These are phyloP conservation scores for Rubroshorea leprosula DNA, from an alignment of 345 rosid genomes.

Conservation along the genomic window DNA sequence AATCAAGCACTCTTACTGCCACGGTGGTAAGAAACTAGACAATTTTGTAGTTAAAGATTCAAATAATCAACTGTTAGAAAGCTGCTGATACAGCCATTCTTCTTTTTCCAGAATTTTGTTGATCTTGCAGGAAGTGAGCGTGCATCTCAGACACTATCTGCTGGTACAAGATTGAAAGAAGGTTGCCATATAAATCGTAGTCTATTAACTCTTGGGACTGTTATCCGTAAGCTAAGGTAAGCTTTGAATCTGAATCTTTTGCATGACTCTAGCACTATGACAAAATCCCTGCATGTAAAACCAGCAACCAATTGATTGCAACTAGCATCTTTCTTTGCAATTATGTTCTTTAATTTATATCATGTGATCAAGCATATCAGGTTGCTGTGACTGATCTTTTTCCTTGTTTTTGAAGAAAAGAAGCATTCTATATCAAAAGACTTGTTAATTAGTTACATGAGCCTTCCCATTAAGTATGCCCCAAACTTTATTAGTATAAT, in stretches of 20 bases:
- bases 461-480: too few relatives aligned
- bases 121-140: constrained; percentile 99
- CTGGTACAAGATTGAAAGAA: constrained; percentile 86
- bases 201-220: constrained; percentile 88
- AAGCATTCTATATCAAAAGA: background rate
- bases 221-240: constrained; percentile 91
- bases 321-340: background rate
- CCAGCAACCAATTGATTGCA: background rate
- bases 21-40: constrained; percentile 50
- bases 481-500: too few relatives aligned
- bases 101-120: constrained; percentile 56
- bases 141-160: constrained; percentile 86
- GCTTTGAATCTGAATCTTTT: constrained; percentile 12
- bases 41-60: constrained; percentile 6
- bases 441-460: too few relatives aligned
- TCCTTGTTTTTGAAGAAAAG: constrained; percentile 1
- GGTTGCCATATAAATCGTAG: constrained; percentile 96
- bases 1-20: constrained; percentile 71
- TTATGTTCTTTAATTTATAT: too few relatives aligned
- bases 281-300: constrained; percentile 4
- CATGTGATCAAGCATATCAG: constrained; percentile 1
- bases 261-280: too few relatives aligned
- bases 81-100: constrained; percentile 10
- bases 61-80: background rate
- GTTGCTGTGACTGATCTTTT: constrained; percentile 6